phyloP scores from a whole-genome alignment of 306 rosid genomes.

The Sindora glabra region DNA sequence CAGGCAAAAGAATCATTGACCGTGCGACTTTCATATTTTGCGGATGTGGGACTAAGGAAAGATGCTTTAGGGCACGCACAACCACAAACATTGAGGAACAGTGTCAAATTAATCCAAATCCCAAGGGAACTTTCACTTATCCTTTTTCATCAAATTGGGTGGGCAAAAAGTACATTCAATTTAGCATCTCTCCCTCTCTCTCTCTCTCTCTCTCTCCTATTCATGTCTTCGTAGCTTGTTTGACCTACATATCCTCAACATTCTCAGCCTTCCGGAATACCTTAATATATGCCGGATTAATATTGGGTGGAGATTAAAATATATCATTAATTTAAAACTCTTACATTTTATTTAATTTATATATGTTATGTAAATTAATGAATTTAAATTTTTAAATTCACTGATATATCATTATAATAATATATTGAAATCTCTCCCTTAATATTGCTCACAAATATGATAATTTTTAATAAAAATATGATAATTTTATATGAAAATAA shows the following conservation, averaged over 20 bases:
- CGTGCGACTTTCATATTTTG: slow-evolving; percentile 15
- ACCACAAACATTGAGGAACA: slow-evolving; percentile 15
- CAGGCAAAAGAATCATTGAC: slow-evolving; percentile 15
- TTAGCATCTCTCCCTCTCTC: background rate
- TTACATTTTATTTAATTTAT: too few species aligned
- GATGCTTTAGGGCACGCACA: slow-evolving; percentile 27
- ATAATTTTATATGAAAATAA: too few species aligned
- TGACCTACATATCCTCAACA: slow-evolving; percentile 7
- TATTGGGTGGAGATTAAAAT: too few species aligned
- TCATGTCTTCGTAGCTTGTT: slow-evolving; percentile 11
- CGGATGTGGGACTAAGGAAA: slow-evolving; percentile 25
- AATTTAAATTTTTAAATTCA: too few species aligned
- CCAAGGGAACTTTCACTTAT: slow-evolving; percentile 22
- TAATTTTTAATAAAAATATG: too few species aligned
- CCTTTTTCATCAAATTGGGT: slow-evolving; percentile 15
- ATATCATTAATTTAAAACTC: too few species aligned
- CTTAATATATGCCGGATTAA: too few species aligned
- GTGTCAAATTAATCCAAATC: slow-evolving; percentile 26
- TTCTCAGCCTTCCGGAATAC: background rate
- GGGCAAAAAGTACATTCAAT: background rate
- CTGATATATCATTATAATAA: too few species aligned
- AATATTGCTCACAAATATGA: too few species aligned
- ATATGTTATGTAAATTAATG: too few species aligned
- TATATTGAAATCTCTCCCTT: too few species aligned
- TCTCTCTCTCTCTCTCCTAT: too few species aligned